Base-by-base conservation (phyloP, 148 eudicot genomes). In the Limonium bicolor region DNA sequence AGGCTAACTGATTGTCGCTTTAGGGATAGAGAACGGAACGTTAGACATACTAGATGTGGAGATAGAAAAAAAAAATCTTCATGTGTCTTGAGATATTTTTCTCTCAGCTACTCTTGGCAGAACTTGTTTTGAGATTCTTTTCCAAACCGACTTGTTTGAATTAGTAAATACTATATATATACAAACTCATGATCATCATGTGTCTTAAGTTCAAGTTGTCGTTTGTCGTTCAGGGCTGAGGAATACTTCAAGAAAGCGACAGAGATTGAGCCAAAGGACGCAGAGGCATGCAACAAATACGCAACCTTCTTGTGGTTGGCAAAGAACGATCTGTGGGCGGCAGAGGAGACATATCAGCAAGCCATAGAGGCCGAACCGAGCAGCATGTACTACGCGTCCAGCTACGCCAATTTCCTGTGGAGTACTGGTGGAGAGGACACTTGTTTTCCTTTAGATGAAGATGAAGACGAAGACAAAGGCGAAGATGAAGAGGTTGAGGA, bases 381-480 rank as follows among this genome's bases (percentile, higher is more conserved):
- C 28, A 90, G 84, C 70, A 50, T 87, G 1, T 76, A 48, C 50
- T 78, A 92, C 24, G 85, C 82, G 1, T 82, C 71, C 6, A 77
- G 64, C 48, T 92, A 92, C 39, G 99, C 99, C 6, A 65, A 76
- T 56, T 92, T 92, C 34, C 62, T 92, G 0, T 92, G 99, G 95
- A 80, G 32, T 60, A 92, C 95, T 2, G 99, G 95, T 5, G 95
- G 78, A 1, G 85, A 81, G 33, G 99, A 85, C 48, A 92, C 95
- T 0, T 92, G 99, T 53, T 92, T 54, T 39, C 96, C 96, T 3
- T 60, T 80, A 8, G 41, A 41, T 49, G 47, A 48, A 12, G 51
- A 54, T 4, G 83, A 74, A 27, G 45, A 21, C 5, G 27, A 41
- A 41, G 27, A 17, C 15, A n/a, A n/a, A n/a, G n/a, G n/a, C n/a